Conservation (phyloP, 495 filamentous ascomycete species). For the Hyaloscypha variabilis region DNA sequence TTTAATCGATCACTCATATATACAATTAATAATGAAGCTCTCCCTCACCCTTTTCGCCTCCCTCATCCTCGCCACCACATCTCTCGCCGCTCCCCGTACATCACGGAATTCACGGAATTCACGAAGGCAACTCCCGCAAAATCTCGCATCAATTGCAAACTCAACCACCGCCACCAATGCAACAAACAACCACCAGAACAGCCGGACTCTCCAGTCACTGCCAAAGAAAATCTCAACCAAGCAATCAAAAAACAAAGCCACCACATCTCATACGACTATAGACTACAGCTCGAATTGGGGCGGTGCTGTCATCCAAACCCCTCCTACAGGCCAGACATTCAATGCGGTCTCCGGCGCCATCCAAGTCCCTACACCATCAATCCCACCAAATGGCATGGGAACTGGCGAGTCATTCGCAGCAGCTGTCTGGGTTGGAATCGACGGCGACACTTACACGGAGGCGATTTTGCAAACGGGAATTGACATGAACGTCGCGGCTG, state of each 20-base stretch:
- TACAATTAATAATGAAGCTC: conserved; percentile 2
- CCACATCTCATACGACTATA: conserved; percentile 10
- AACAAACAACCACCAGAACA: neutral
- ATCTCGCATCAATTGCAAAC: neutral
- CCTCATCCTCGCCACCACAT: neutral
- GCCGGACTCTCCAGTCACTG: neutral
- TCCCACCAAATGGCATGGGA: conserved; percentile 3
- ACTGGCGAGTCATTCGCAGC: conserved; percentile 36
- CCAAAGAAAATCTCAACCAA: neutral
- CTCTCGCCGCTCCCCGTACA: conserved; percentile 2
- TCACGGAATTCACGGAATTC: neutral
- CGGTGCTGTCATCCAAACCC: conserved; percentile 52
- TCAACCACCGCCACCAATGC: neutral
- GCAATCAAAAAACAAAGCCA: conserved; percentile 2
- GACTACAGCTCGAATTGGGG: conserved; percentile 63
- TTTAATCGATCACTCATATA: neutral
- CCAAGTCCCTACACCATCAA: conserved; percentile 26
- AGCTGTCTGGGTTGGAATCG: conserved; percentile 67
- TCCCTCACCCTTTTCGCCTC: neutral
- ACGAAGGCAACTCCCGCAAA: neutral
- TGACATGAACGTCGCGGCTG: conserved; percentile 53
- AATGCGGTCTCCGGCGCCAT: conserved; percentile 55
- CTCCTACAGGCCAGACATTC: conserved; percentile 43
- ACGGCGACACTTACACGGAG: conserved; percentile 57
- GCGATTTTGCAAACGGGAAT: conserved; percentile 65